phyloP scores from a whole-genome alignment of 352 stramenopile species.

The Globisporangium nodosum region DNA sequence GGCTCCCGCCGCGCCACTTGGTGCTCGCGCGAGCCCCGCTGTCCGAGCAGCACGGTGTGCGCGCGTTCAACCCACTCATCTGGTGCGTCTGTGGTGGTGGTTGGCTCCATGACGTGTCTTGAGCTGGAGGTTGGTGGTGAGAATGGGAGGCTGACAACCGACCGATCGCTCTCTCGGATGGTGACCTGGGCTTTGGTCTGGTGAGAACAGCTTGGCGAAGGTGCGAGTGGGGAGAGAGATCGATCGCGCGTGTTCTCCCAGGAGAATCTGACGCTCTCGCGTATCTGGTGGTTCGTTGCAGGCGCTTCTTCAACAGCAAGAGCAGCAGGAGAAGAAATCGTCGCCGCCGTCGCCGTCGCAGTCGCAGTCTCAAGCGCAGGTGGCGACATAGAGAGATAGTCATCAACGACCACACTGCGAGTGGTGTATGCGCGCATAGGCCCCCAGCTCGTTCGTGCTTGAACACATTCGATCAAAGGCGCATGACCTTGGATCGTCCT shows the following conservation, averaged over 20 bases:
- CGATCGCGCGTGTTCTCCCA: neutral
- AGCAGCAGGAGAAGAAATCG: neutral
- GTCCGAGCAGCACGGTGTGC: constrained; percentile 14
- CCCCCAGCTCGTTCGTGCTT: no score
- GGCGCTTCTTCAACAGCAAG: neutral
- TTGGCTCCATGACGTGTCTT: no score
- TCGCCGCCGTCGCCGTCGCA: neutral
- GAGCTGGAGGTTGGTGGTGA: no score
- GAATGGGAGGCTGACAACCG: neutral
- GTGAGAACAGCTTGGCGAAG: neutral
- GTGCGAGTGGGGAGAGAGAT: neutral
- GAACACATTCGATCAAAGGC: no score
- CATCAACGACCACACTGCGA: no score
- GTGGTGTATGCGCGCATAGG: no score
- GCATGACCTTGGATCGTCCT: no score
- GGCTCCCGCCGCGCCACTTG: constrained; percentile 42
- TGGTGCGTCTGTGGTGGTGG: constrained; percentile 30
- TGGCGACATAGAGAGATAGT: neutral
- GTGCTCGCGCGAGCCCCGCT: constrained; percentile 14
- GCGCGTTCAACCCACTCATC: constrained; percentile 68
- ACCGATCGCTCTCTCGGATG: neutral
- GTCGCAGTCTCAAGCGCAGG: neutral
- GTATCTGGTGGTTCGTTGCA: neutral
- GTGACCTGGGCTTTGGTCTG: neutral
- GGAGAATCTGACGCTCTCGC: neutral